Percentiles rank a stretch among this genome's conserved stretches.
Evolutionary conservation across 257 asterid genomes (phyloP).

Genomic region (Scutellaria baicalensis): DNA sequence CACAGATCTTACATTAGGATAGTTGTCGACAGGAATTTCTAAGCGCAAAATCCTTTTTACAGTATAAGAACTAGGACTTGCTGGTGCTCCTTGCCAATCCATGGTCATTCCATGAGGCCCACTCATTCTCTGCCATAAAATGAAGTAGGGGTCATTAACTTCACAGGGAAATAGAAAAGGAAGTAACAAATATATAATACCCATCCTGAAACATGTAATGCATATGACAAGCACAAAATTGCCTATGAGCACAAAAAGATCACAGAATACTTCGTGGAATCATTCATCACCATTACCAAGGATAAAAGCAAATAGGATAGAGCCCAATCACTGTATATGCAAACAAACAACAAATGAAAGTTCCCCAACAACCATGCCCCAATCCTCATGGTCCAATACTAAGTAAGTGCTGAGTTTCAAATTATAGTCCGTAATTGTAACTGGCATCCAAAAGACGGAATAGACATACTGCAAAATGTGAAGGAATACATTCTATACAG

Average conservation of each 20-base stretch:
- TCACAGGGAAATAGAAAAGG: neutral
- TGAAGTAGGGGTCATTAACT: neutral
- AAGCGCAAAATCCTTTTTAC: constrained; percentile 87
- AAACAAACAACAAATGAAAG: neutral
- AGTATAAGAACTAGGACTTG: constrained; percentile 94
- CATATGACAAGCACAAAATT: neutral
- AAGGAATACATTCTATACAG: no score
- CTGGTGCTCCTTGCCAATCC: constrained; percentile 99
- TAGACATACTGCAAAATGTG: no score
- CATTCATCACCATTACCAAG: neutral
- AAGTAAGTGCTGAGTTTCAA: neutral
- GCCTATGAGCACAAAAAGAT: neutral
- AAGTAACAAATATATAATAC: neutral
- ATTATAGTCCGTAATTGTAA: no score
- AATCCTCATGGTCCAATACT: neutral
- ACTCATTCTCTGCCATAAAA: constrained; percentile 56
- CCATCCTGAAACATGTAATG: neutral
- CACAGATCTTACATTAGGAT: constrained; percentile 62
- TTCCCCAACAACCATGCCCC: neutral
- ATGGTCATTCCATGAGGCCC: constrained; percentile 92
- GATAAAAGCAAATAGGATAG: neutral
- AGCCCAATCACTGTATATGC: neutral
- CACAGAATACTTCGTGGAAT: neutral
- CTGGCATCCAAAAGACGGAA: no score
- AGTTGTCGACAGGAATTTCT: constrained; percentile 92